Evolutionary conservation across 306 rosid genomes (phyloP), one percentile per base, ranked within the genome.

Genomic region (Amphicarpaea edgeworthii): DNA sequence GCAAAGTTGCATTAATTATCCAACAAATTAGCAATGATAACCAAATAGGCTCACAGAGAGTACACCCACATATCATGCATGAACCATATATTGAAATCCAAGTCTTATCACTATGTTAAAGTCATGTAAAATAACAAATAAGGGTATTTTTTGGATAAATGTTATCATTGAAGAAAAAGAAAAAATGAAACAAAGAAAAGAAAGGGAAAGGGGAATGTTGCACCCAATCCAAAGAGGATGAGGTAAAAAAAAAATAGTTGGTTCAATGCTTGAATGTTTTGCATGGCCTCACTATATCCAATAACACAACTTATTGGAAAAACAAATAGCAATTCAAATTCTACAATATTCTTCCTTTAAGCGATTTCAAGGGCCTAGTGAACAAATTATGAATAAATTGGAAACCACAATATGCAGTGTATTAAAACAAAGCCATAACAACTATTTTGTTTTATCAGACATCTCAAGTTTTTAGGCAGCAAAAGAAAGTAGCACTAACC

Each of bases 301-400:
- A 26, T 55, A 46, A 37, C 64, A 45, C 4, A 59, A 58, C 46
- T 61, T 67, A 73, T 16, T 17, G 49, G 51, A 77, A 66, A 73
- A 58, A 59, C 24, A 67, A 41, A 60, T 26, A 21, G 66, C 15
- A 30, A 38, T 30, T 53, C 6, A 42, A 68, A 55, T 53, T 53
- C 49, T 42, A 73, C 1, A 23, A 0, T n/a, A 28, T 26, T 54
- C 63, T 63, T 62, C 57, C 55, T 38, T 76, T 30, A 46, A 64
- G 54, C 70, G 45, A 28, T 53, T n/a, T 49, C 23, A 66, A 19
- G 47, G 70, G 23, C 62, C 19, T 10, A 6, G 42, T 42, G 64
- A 75, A 50, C 7, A 59, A 73, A 73, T 12, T 66, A 49, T 73
- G 64, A 49, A 73, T 61, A 28, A 59, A 50, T 67, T 49, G 68